Percentiles rank a stretch among this genome's conserved stretches.
phyloP scores from a whole-genome alignment of 768 basidiomycete genomes.

The Leccinum ochraceum region DNA sequence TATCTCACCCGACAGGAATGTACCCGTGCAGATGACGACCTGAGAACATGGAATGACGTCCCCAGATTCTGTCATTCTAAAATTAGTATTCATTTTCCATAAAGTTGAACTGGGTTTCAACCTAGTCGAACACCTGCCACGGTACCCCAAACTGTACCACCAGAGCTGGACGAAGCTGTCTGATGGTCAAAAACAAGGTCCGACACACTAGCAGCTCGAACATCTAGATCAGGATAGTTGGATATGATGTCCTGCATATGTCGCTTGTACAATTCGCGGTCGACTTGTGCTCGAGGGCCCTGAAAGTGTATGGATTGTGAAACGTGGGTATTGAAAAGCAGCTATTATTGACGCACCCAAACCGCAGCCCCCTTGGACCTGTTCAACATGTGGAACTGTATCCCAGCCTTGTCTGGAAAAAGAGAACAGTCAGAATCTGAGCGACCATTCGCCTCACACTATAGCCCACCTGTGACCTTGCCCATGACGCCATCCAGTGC shows the following conservation, averaged over 20 bases:
- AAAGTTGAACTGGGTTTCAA: conserved; percentile 26
- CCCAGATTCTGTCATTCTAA: conserved; percentile 55
- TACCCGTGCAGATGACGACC: conserved; percentile 89
- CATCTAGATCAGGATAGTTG: conserved; percentile 66
- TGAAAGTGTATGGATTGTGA: conserved; percentile 28
- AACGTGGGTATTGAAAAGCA: not conserved
- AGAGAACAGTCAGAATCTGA: not conserved
- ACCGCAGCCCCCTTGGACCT: conserved; percentile 86
- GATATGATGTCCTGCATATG: conserved; percentile 74
- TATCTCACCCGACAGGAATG: conserved; percentile 89
- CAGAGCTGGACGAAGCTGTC: conserved; percentile 25
- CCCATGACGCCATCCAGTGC: conserved; percentile 90
- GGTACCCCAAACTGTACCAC: conserved; percentile 45
- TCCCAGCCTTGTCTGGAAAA: conserved; percentile 75
- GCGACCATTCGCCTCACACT: not conserved
- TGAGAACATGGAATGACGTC: conserved; percentile 75
- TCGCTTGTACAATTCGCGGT: conserved; percentile 78
- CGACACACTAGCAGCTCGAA: conserved; percentile 74
- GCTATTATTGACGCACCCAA: conserved; percentile 59
- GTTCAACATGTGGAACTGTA: conserved; percentile 87
- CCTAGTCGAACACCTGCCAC: conserved; percentile 71
- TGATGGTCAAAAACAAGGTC: conserved; percentile 68
- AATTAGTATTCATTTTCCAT: not conserved
- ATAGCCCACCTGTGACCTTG: conserved; percentile 64
- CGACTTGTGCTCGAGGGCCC: conserved; percentile 90